Evolutionary conservation across 2,329 filamentous ascomycete genomes (phyloP), one percentile per base, ranked within the genome.

Genomic region (Alternaria brassicicola): DNA sequence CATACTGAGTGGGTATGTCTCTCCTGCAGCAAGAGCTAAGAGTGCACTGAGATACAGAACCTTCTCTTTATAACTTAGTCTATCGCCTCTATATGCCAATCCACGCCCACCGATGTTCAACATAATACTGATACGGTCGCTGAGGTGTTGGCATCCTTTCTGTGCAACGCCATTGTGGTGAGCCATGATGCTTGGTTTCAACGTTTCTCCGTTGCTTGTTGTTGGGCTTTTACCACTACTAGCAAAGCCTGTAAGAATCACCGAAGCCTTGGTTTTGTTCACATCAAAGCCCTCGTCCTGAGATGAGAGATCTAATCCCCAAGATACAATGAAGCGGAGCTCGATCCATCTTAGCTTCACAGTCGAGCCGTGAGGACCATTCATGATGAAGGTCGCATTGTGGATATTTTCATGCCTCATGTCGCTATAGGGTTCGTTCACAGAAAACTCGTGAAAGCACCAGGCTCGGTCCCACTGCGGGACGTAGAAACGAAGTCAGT

Each of bases 391-490:
- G 6, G 60, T 65, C 7, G 64, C 64, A 8, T 65, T 58, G 15
- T 58, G 60, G 12, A 49, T 13, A n/a, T 61, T 6, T 8, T 45
- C 28, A 23, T 65, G 57, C 31, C 64, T 56, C 31, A 50, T 47
- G 10, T 59, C 45, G 8, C n/a, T 55, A 57, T 60, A 59, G 1
- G 64, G 62, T 23, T 65, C 60, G n/a, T 66, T 59, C 6, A 63
- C 51, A 28, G 33, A 61, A 38, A 63, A 66, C 19, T 66, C 64
- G 26, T 65, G 64, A 6, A 61, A 59, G 36, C 64, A 66, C 64
- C 64, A 66, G 1, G 64, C 64, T 21, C 64, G 50, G 19, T 55
- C 39, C 60, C 57, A 65, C 64, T 47, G 2, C 28, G 25, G 3
- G 3, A 47, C 0, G 8, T 2, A 33, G 10, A n/a, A 4, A 5